Percentiles rank a stretch among this genome's conserved stretches.
Evolutionary conservation across 805 yeast genomes (phyloP).

Genomic region (Cyberlindnera samutprakarnensis): DNA sequence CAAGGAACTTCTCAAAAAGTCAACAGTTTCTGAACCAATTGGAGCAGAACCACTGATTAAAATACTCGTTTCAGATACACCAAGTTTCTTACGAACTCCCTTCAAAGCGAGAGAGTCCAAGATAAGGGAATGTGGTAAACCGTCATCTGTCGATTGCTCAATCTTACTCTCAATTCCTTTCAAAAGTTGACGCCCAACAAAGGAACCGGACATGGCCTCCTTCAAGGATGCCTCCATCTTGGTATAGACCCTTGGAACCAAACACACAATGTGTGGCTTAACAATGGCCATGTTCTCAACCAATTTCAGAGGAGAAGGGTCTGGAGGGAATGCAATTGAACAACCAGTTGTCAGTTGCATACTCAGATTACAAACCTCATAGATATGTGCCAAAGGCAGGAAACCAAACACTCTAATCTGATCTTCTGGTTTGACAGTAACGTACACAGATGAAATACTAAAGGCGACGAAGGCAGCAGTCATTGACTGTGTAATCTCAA

Average conservation of each 20-base stretch:
- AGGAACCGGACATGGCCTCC: conserved; percentile 10
- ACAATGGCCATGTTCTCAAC: conserved; percentile 41
- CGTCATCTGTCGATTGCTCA: conserved; percentile 5
- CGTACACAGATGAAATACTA: conserved; percentile 10
- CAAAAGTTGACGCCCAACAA: conserved; percentile 9
- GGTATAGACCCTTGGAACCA: conserved; percentile 53
- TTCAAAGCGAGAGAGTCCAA: conserved; percentile 8
- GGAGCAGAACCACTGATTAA: conserved; percentile 53
- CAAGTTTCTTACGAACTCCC: conserved; percentile 35
- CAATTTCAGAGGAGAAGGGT: conserved; percentile 34
- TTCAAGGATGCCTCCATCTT: conserved; percentile 43
- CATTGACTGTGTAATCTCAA: conserved; percentile 37
- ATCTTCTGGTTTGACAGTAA: conserved; percentile 4
- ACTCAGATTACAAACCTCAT: conserved; percentile 38
- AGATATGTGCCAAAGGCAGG: conserved; percentile 56
- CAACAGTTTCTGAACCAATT: conserved; percentile 43
- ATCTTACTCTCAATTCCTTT: conserved; percentile 12
- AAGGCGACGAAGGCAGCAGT: conserved; percentile 33
- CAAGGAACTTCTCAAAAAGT: conserved; percentile 45
- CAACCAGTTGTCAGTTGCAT: conserved; percentile 29
- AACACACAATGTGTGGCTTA: conserved; percentile 39
- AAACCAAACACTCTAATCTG: conserved; percentile 30
- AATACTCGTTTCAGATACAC: conserved; percentile 29
- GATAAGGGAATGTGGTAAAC: conserved; percentile 5
- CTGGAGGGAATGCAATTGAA: conserved; percentile 39